phyloP scores from a whole-genome alignment of 345 rosid species.

The Chamaenerion angustifolium region DNA sequence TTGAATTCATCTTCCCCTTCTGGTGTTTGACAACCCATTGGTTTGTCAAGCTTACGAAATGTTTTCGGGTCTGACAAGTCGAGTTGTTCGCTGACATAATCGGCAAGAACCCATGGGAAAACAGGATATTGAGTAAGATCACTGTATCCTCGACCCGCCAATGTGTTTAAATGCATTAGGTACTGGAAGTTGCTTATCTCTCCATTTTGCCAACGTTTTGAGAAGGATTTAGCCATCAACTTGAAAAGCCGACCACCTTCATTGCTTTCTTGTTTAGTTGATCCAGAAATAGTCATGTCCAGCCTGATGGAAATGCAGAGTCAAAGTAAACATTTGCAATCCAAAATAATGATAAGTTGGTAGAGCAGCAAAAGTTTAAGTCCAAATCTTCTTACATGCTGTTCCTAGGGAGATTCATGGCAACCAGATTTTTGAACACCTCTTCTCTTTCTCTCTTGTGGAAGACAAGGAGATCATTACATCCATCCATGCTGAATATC shows the following conservation, averaged over 20 bases:
- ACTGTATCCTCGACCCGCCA: conserved; percentile 99
- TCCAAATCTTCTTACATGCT: conserved; percentile 41
- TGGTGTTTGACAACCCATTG: conserved; percentile 98
- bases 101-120: conserved; percentile 98
- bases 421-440: conserved; percentile 85
- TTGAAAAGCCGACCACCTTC: conserved; percentile 93
- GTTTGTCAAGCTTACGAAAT: conserved; percentile 88
- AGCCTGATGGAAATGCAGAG: conserved; percentile 33
- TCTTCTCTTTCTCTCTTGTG: conserved; percentile 99
- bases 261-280: conserved; percentile 74
- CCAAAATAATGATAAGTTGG: neutral
- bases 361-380: conserved; percentile 10
- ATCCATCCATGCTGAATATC: conserved; percentile 99
- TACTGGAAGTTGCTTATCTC: conserved; percentile 99
- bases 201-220: conserved; percentile 99
- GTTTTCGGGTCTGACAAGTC: conserved; percentile 75
- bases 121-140: conserved; percentile 99
- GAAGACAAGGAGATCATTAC: conserved; percentile 91
- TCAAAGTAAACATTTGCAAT: no score
- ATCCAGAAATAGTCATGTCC: conserved; percentile 95
- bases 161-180: conserved; percentile 97
- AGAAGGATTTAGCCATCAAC: conserved; percentile 89
- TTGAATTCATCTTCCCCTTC: conserved; percentile 96
- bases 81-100: conserved; percentile 79
- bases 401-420: conserved; percentile 94